A percentile compares a stretch with the other conserved stretches of the same genome.
phyloP scores from a whole-genome alignment of 2,329 filamentous ascomycete species.

The Alternaria sp. region DNA sequence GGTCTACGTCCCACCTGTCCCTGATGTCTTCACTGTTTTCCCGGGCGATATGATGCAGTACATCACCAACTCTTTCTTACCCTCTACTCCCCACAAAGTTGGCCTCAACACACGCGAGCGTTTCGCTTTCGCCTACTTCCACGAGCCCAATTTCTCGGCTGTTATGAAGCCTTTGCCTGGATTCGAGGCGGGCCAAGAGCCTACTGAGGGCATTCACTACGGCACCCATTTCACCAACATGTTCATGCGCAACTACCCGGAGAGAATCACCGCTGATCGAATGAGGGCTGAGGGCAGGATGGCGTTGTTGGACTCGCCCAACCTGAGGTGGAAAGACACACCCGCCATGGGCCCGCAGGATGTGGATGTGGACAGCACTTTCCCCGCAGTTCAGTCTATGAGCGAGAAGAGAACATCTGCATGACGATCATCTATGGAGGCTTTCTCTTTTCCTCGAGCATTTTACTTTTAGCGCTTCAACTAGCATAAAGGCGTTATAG shows the following conservation, averaged over 20 bases:
- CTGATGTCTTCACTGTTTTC: constrained; percentile 60
- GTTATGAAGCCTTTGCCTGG: constrained; percentile 15
- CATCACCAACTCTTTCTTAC: constrained; percentile 17
- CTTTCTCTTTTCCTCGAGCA: neutral
- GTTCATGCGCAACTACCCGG: constrained; percentile 20
- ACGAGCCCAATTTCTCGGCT: constrained; percentile 17
- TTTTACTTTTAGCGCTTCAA: neutral
- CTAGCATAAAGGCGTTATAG: too few species aligned
- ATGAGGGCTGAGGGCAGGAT: constrained; percentile 14
- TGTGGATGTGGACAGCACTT: neutral
- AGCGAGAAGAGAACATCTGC: neutral
- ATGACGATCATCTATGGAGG: neutral
- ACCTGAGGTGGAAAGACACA: constrained; percentile 5
- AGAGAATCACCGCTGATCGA: constrained; percentile 7
- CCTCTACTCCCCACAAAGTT: constrained; percentile 17
- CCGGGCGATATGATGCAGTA: constrained; percentile 39
- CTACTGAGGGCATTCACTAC: constrained; percentile 13
- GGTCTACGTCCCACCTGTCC: constrained; percentile 58
- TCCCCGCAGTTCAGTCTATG: neutral
- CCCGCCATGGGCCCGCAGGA: neutral
- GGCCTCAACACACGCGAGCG: constrained; percentile 18
- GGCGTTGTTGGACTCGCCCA: constrained; percentile 9
- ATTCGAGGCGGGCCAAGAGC: constrained; percentile 11
- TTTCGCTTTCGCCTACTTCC: constrained; percentile 19
- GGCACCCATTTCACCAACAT: constrained; percentile 18